Percentiles rank a stretch among this genome's conserved stretches.
phyloP scores from a whole-genome alignment of 306 rosid genomes.

The Styphnolobium japonicum region DNA sequence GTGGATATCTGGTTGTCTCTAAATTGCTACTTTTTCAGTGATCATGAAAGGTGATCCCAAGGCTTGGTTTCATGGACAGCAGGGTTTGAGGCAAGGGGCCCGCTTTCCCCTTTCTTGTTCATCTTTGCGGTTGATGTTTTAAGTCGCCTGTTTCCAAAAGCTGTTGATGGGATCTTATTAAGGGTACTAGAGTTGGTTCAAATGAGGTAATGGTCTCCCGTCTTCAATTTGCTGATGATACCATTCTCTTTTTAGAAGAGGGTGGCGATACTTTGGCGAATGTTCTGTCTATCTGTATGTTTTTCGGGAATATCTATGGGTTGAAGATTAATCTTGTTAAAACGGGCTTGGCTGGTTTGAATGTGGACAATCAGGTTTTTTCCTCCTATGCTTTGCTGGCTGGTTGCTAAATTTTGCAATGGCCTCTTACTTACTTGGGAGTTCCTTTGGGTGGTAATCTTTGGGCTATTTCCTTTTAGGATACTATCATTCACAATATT shows the following conservation, averaged over 20 bases:
- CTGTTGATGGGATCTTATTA: too few species aligned
- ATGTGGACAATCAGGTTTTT: neutral
- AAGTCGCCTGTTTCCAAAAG: too few species aligned
- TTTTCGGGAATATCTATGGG: neutral
- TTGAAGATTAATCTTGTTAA: neutral
- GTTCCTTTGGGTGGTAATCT: neutral
- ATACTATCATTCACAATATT: neutral
- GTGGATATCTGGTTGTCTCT: too few species aligned
- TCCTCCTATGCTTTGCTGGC: neutral
- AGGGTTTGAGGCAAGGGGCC: too few species aligned
- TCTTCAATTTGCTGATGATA: neutral
- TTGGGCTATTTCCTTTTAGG: neutral
- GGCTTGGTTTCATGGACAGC: too few species aligned
- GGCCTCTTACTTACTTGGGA: neutral
- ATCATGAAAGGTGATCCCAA: too few species aligned
- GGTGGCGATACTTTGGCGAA: neutral
- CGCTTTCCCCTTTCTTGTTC: too few species aligned
- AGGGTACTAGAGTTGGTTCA: too few species aligned
- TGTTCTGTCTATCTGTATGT: neutral
- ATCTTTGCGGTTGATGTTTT: too few species aligned
- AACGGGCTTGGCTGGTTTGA: neutral
- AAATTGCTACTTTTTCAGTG: too few species aligned
- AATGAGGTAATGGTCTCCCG: too few species aligned
- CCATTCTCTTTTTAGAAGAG: neutral
- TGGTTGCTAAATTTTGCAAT: neutral